Evolutionary conservation across 169 alveolate genomes (phyloP).

Genomic region (Plasmodium relictum): DNA sequence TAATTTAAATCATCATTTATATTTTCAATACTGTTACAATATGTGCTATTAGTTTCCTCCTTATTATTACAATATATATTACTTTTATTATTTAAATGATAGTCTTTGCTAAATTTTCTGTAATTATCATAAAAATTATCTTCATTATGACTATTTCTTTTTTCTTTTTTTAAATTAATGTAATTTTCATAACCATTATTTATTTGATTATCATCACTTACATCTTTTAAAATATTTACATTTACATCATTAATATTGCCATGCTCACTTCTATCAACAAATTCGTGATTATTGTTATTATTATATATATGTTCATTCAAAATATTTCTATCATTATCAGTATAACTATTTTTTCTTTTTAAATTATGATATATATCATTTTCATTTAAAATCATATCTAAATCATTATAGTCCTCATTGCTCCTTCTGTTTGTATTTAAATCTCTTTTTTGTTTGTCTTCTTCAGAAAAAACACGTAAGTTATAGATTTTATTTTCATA

Average conservation of each 20-base stretch:
- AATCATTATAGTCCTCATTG: slow-evolving; percentile 17
- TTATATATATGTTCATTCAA: slow-evolving; percentile 20
- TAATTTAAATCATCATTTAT: slow-evolving; percentile 10
- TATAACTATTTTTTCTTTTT: slow-evolving; percentile 6
- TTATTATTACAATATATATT: slow-evolving; percentile 14
- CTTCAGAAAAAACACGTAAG: slow-evolving; percentile 19
- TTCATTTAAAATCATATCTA: slow-evolving; percentile 17
- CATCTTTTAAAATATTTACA: slow-evolving; percentile 16
- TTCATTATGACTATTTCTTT: not conserved
- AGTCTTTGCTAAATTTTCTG: not conserved
- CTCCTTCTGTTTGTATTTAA: not conserved
- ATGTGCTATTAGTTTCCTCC: slow-evolving; percentile 55
- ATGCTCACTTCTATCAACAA: slow-evolving; percentile 6
- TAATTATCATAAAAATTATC: not conserved
- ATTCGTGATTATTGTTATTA: slow-evolving; percentile 2
- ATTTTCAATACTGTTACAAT: slow-evolving; percentile 61
- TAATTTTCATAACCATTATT: slow-evolving; percentile 33
- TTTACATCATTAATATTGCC: slow-evolving; percentile 1
- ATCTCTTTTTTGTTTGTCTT: slow-evolving; percentile 14
- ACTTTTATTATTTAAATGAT: not conserved
- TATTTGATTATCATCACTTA: slow-evolving; percentile 12
- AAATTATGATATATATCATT: slow-evolving; percentile 28
- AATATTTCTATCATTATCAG: slow-evolving; percentile 1
- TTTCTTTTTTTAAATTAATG: not conserved
- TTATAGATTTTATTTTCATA: slow-evolving; percentile 33